Conservation (phyloP, 257 asterid genomes). For the Solanum habrochaites region DNA sequence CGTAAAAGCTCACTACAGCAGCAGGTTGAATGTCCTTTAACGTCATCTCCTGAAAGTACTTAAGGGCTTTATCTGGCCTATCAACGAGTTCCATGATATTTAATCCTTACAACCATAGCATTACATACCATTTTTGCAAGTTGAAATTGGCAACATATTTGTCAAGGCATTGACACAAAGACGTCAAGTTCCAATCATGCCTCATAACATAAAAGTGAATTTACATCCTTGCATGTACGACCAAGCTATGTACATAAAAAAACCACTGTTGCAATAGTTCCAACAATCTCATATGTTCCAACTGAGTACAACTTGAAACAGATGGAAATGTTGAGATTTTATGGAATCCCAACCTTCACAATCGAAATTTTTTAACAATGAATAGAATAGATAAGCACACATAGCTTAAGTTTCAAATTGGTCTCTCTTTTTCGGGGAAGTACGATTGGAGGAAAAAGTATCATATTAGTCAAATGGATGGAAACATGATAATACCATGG, state of each 20-base stretch:
- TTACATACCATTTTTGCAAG: slow-evolving; percentile 38
- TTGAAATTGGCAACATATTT: slow-evolving; percentile 59
- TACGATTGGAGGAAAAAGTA: neutral
- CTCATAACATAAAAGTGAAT: slow-evolving; percentile 45
- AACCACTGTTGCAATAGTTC: slow-evolving; percentile 62
- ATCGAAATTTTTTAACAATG: neutral
- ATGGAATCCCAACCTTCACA: slow-evolving; percentile 24
- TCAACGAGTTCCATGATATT: slow-evolving; percentile 62
- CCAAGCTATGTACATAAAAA: slow-evolving; percentile 51
- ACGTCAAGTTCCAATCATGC: slow-evolving; percentile 36
- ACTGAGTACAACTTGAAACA: slow-evolving; percentile 3
- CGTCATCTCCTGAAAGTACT: slow-evolving; percentile 34
- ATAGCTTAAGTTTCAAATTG: neutral
- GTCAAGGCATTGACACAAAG: slow-evolving; percentile 65
- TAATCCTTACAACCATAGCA: slow-evolving; percentile 39
- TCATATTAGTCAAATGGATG: neutral
- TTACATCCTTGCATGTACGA: slow-evolving; percentile 28
- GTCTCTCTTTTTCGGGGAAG: neutral
- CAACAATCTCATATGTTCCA: slow-evolving; percentile 40
- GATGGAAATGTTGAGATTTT: neutral
- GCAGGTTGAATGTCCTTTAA: slow-evolving; percentile 17
- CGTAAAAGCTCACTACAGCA: slow-evolving; percentile 46
- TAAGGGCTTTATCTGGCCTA: slow-evolving; percentile 26
- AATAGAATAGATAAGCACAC: neutral
- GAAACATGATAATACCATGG: neutral